These are phyloP conservation scores for Cutaneotrichosporon sp. DNA, from an alignment of 1,284 basidiomycete genomes.

Conservation along the genomic window DNA sequence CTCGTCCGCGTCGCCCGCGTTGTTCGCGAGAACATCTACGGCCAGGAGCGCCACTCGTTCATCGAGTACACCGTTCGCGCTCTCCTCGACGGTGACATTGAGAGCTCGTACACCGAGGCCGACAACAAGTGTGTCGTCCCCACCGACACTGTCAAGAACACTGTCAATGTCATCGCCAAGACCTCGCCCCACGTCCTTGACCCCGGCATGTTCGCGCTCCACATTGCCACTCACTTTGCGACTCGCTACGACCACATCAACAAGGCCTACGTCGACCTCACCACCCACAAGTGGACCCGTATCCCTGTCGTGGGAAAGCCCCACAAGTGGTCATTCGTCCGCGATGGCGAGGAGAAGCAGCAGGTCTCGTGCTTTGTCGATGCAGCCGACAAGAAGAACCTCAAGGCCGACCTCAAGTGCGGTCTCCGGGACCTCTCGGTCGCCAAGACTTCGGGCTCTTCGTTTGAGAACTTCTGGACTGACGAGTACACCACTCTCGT, in stretches of 20 bases:
- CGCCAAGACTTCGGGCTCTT: constrained; percentile 83
- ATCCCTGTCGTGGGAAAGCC: constrained; percentile 60
- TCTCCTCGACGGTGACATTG: constrained; percentile 77
- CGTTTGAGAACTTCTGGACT: constrained; percentile 76
- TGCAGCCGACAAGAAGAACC: constrained; percentile 55
- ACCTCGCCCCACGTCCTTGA: constrained; percentile 76
- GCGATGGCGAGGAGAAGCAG: constrained; percentile 88
- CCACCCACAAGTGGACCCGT: constrained; percentile 81
- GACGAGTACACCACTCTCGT: constrained; percentile 86
- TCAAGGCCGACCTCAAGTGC: constrained; percentile 62
- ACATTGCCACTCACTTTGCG: constrained; percentile 80
- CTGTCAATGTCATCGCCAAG: constrained; percentile 84
- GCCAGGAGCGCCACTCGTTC: constrained; percentile 53
- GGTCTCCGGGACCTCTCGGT: constrained; percentile 78
- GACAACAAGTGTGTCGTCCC: constrained; percentile 82
- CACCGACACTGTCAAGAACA: constrained; percentile 93
- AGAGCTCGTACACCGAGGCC: constrained; percentile 72
- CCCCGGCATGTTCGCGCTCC: constrained; percentile 82
- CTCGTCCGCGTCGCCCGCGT: constrained; percentile 79
- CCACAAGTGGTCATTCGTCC: constrained; percentile 79
- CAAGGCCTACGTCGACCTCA: constrained; percentile 72
- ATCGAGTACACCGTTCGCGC: constrained; percentile 55
- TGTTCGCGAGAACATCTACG: constrained; percentile 72
- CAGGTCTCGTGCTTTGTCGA: constrained; percentile 69
- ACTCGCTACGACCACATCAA: constrained; percentile 76